phyloP scores from a whole-genome alignment of 140 eudicot genomes.

The Flaveria floridana region DNA sequence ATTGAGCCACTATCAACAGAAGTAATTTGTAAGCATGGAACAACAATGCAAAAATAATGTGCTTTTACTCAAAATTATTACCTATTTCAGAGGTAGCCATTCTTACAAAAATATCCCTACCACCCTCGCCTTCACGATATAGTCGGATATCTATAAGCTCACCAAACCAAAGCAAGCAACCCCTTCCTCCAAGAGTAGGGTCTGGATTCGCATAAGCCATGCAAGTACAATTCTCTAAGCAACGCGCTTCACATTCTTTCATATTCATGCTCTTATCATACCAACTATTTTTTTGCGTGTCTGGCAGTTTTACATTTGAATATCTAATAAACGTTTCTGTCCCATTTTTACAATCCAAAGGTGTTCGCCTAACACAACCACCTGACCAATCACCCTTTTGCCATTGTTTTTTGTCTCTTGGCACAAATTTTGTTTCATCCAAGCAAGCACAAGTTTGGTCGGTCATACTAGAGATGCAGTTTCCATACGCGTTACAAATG shows the following conservation, averaged over 20 bases:
- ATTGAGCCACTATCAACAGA: neutral
- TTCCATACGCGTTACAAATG: slow-evolving; percentile 37
- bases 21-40: neutral
- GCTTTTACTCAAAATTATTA: neutral
- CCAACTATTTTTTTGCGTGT: slow-evolving; percentile 25
- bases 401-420: slow-evolving; percentile 32
- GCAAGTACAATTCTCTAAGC: slow-evolving; percentile 41
- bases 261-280: slow-evolving; percentile 28
- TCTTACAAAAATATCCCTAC: slow-evolving; percentile 45
- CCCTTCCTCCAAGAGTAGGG: slow-evolving; percentile 24
- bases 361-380: slow-evolving; percentile 39
- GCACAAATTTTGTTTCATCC: slow-evolving; percentile 33
- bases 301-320: slow-evolving; percentile 36
- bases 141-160: slow-evolving; percentile 34
- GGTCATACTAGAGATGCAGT: slow-evolving; percentile 18
- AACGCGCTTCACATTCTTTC: slow-evolving; percentile 28
- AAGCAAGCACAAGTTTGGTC: slow-evolving; percentile 38
- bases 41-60: too few species aligned
- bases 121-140: slow-evolving; percentile 24
- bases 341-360: slow-evolving; percentile 27
- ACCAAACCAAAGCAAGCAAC: slow-evolving; percentile 40
- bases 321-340: slow-evolving; percentile 35
- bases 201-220: slow-evolving; percentile 39
- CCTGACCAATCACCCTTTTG: slow-evolving; percentile 31
- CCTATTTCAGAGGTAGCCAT: slow-evolving; percentile 36